Evolutionary conservation across 805 yeast species (phyloP).

Genomic region (Clavispora carvajalis): DNA sequence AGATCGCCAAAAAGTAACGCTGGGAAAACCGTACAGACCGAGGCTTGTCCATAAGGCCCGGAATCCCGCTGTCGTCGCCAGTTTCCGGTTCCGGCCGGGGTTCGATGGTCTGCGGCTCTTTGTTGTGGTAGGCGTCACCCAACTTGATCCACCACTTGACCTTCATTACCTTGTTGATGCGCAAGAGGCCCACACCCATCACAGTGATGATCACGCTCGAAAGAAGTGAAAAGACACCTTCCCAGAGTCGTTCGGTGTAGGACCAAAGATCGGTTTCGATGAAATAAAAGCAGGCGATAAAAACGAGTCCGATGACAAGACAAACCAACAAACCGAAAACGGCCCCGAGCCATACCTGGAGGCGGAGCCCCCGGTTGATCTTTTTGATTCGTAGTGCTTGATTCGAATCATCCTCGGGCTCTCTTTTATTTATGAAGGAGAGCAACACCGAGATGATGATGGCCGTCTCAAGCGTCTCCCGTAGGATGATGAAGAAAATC

Average conservation of each 20-base stretch:
- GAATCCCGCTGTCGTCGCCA: slow-evolving; percentile 4
- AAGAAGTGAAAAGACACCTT: slow-evolving; percentile 72
- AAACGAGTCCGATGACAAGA: slow-evolving; percentile 63
- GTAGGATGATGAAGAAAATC: slow-evolving; percentile 63
- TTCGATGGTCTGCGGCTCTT: slow-evolving; percentile 4
- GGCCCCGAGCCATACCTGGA: slow-evolving; percentile 85
- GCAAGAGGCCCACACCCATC: slow-evolving; percentile 80
- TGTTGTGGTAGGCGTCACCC: slow-evolving; percentile 34
- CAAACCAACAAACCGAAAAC: slow-evolving; percentile 65
- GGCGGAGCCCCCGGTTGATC: slow-evolving; percentile 13
- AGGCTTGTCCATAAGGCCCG: not conserved
- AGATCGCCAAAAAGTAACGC: slow-evolving; percentile 21
- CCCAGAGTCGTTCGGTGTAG: slow-evolving; percentile 83
- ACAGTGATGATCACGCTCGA: slow-evolving; percentile 75
- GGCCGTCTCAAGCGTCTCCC: slow-evolving; percentile 76
- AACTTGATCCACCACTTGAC: slow-evolving; percentile 64
- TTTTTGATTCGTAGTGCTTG: slow-evolving; percentile 7
- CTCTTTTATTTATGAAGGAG: slow-evolving; percentile 58
- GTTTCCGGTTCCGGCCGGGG: not conserved
- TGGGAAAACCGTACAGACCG: slow-evolving; percentile 15
- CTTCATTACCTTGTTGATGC: slow-evolving; percentile 71
- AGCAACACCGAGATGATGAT: slow-evolving; percentile 67
- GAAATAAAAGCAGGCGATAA: slow-evolving; percentile 65
- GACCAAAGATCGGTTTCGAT: slow-evolving; percentile 87
- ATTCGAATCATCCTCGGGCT: slow-evolving; percentile 8